Conservation (phyloP, 2,329 filamentous ascomycete genomes). For the Aspergillus tubingensis region DNA sequence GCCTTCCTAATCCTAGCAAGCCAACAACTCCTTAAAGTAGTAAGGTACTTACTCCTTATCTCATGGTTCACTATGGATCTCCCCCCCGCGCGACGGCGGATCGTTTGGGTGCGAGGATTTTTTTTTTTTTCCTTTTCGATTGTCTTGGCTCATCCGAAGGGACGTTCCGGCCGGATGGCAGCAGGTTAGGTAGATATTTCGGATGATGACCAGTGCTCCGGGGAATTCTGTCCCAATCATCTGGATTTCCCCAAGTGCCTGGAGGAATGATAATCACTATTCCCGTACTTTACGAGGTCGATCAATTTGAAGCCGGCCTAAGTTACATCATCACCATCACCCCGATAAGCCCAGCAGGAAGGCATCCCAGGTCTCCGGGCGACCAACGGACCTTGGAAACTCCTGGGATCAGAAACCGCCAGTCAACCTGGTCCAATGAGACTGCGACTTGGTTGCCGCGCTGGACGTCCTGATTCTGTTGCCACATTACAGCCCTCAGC, state of each 20-base stretch:
- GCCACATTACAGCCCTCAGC: constrained; percentile 18
- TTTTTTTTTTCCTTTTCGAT: not conserved
- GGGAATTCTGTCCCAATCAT: constrained; percentile 1
- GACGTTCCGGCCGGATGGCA: too few species aligned
- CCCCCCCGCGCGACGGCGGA: constrained; percentile 19
- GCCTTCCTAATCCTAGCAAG: constrained; percentile 1
- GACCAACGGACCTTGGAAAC: constrained; percentile 18
- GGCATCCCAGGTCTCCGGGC: constrained; percentile 7
- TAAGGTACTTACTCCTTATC: constrained; percentile 4
- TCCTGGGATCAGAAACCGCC: constrained; percentile 9
- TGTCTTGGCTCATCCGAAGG: too few species aligned
- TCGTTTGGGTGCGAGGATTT: constrained; percentile 7
- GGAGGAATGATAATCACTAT: not conserved
- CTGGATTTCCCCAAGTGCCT: not conserved
- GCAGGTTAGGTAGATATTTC: not conserved
- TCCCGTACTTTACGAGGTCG: constrained; percentile 1
- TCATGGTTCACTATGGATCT: constrained; percentile 1
- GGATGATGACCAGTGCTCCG: not conserved
- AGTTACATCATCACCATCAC: constrained; percentile 6
- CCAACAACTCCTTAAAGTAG: too few species aligned
- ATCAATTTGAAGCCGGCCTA: not conserved
- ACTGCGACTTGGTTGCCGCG: constrained; percentile 18
- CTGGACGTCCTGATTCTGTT: constrained; percentile 14
- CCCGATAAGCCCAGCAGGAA: constrained; percentile 6
- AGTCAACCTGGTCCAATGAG: constrained; percentile 16